Evolutionary conservation across 2,329 filamentous ascomycete genomes (phyloP).

Genomic region (Sporothrix humicola): DNA sequence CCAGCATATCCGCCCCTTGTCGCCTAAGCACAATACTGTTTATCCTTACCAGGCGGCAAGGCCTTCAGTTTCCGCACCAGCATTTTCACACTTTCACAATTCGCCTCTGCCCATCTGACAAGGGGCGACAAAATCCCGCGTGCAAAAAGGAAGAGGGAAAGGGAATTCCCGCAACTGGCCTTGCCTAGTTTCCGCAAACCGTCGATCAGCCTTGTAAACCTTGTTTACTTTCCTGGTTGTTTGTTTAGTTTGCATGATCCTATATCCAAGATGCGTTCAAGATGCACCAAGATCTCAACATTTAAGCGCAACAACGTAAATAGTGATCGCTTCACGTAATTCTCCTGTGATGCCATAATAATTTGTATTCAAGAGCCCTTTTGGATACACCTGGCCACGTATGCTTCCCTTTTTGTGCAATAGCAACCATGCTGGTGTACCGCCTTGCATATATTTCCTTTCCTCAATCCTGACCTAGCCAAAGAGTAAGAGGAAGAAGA

Average conservation of each 20-base stretch:
- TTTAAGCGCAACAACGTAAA: not conserved
- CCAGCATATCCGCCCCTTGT: not conserved
- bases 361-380: not conserved
- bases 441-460: not conserved
- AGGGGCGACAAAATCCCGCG: not conserved
- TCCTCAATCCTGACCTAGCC: not conserved
- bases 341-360: not conserved
- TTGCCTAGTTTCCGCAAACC: not conserved
- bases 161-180: conserved; percentile 8
- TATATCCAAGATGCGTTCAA: not conserved
- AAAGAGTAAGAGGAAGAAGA: not conserved
- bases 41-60: not conserved
- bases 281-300: no score
- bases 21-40: not conserved
- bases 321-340: not conserved
- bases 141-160: not conserved
- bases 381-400: not conserved
- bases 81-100: not conserved
- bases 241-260: not conserved
- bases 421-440: not conserved
- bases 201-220: not conserved
- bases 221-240: not conserved
- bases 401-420: not conserved
- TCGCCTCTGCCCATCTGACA: not conserved
- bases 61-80: not conserved